Base-by-base conservation (phyloP, 139 green algal species). In the Chlorella sp. region DNA sequence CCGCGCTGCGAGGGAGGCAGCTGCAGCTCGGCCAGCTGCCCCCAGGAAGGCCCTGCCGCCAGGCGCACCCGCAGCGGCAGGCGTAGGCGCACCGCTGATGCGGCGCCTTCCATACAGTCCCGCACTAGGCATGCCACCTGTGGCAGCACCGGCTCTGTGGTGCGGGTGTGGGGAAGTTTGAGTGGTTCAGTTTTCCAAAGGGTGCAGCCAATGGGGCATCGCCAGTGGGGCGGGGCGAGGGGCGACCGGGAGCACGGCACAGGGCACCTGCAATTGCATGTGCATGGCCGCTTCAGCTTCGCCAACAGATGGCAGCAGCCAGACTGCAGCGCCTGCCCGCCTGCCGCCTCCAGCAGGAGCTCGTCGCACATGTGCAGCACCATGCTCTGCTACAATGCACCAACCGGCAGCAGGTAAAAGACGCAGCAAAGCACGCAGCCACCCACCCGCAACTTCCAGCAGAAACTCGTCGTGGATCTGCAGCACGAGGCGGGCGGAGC, bases 391-490 rank as follows among this genome's bases (percentile, higher is more conserved):
- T 26, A 73, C n/a, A 28, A 19, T 60, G 51, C 51, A 60, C 51
- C 51, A 54, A 11, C 46, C 7, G 7, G 46, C 46, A 7, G 46
- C 51, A n/a, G n/a, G n/a, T n/a, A n/a, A n/a, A n/a, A n/a, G n/a
- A n/a, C n/a, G n/a, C n/a, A n/a, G n/a, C n/a, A n/a, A n/a, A 36
- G 3, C 13, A 76, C 1, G 30, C 48, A 34, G n/a, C 93, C 48
- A 0, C 73, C 34, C 60, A 84, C 83, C 84, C 22, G 54, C 64
- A 73, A 97, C 92, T 88, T 98, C 94, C 69, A 97, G 92, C 84
- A 98, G 64, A 30, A 98, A 89, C 88, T 98, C 95, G 74, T 98
- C 95, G 72, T 98, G 95, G 32, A 98, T 92, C 89, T 97, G 90
- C 30, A 87, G 60, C 22, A 80, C 54, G 30, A 86, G 70, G 32